These are phyloP conservation scores for Cylindrotheca closterium DNA, from an alignment of 108 stramenopile species.

Conservation along the genomic window DNA sequence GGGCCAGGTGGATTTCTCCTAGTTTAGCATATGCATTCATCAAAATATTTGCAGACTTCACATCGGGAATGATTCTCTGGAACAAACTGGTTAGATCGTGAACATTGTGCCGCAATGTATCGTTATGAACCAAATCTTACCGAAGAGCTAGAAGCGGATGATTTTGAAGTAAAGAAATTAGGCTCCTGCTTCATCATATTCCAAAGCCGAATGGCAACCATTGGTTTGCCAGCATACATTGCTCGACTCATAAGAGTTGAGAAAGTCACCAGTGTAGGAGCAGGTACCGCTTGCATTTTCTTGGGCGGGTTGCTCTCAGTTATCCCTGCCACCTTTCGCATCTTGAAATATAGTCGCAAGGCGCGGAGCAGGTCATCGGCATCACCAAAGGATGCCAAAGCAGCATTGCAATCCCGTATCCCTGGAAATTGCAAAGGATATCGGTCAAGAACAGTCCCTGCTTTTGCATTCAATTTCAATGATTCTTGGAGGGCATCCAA, in stretches of 20 bases:
- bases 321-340: constrained; percentile 66
- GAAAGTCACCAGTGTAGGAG: constrained; percentile 82
- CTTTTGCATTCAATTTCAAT: constrained; percentile 3
- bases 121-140: neutral
- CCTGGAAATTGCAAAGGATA: constrained; percentile 34
- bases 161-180: constrained; percentile 45
- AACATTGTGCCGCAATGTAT: no score
- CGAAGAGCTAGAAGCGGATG: constrained; percentile 2
- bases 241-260: constrained; percentile 89
- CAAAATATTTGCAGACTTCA: constrained; percentile 81
- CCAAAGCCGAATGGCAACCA: constrained; percentile 81
- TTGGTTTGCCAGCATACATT: constrained; percentile 64
- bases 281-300: constrained; percentile 36
- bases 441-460: neutral
- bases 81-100: neutral
- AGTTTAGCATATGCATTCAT: constrained; percentile 88
- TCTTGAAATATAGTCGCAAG: constrained; percentile 74
- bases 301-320: constrained; percentile 9
- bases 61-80: constrained; percentile 59
- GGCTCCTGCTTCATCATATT: constrained; percentile 60
- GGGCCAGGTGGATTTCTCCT: constrained; percentile 52
- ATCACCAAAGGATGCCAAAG: constrained; percentile 82
- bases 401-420: constrained; percentile 64
- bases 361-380: constrained; percentile 68
- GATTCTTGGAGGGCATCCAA: constrained; percentile 1